Evolutionary conservation across 352 stramenopile species (phyloP).

Genomic region (Pythium diclinum): DNA sequence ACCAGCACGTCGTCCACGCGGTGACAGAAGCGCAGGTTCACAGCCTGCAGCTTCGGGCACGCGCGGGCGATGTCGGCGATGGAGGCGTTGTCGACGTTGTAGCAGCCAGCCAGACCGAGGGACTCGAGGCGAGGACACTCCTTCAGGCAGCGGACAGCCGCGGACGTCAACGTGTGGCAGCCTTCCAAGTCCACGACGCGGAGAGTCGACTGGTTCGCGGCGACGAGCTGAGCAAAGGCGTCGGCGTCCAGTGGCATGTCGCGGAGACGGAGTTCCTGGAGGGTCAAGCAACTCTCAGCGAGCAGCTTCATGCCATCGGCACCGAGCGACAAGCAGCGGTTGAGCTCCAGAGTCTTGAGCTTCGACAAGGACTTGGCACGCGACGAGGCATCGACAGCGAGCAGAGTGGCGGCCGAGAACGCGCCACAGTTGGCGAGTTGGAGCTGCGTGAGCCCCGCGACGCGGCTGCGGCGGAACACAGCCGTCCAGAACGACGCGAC

Average conservation of each 20-base stretch:
- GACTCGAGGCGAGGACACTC: constrained; percentile 47
- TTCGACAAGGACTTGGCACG: constrained; percentile 31
- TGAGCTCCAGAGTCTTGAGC: constrained; percentile 61
- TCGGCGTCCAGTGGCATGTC: constrained; percentile 67
- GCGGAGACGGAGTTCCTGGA: constrained; percentile 61
- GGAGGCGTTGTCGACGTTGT: constrained; percentile 71
- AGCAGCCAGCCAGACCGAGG: constrained; percentile 71
- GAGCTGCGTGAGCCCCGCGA: constrained; percentile 40
- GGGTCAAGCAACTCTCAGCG: constrained; percentile 39
- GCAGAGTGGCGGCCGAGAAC: constrained; percentile 43
- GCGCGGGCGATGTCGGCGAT: constrained; percentile 52
- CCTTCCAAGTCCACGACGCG: constrained; percentile 68
- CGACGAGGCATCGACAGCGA: constrained; percentile 15
- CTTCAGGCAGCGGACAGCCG: constrained; percentile 45
- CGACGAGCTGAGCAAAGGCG: constrained; percentile 48
- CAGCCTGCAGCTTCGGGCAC: constrained; percentile 40
- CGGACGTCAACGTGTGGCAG: constrained; percentile 65
- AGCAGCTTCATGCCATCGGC: constrained; percentile 34
- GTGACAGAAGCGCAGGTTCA: constrained; percentile 84
- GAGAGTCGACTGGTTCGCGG: constrained; percentile 44
- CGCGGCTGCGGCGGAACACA: constrained; percentile 38
- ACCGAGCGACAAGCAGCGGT: constrained; percentile 45
- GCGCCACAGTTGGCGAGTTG: constrained; percentile 49
- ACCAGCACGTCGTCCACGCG: constrained; percentile 81
- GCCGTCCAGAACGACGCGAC: constrained; percentile 50